Evolutionary conservation across 2,329 filamentous ascomycete species (phyloP).

Genomic region (Arthrobotrys entomopaga): DNA sequence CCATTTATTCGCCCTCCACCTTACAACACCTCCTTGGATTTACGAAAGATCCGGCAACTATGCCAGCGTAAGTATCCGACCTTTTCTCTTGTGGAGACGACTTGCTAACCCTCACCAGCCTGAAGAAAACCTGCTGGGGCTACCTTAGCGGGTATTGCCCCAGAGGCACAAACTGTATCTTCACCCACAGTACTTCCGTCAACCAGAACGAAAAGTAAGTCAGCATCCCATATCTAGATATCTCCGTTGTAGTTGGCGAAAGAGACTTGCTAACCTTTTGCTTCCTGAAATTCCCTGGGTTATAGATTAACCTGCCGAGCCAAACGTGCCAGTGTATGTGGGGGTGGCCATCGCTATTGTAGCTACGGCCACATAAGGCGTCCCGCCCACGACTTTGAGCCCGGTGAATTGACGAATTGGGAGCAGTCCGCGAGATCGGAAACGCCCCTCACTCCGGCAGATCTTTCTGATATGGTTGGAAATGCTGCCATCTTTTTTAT

Average conservation of each 20-base stretch:
- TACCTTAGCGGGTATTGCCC: constrained; percentile 40
- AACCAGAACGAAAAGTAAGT: neutral
- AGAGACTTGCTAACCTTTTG: neutral
- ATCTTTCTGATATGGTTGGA: constrained; percentile 16
- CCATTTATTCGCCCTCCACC: too few species aligned
- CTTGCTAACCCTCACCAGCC: neutral
- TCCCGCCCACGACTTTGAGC: neutral
- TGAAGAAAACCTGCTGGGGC: constrained; percentile 21
- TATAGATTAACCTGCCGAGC: constrained; percentile 23
- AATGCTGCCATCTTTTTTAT: constrained; percentile 12
- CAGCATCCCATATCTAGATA: neutral
- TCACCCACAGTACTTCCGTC: constrained; percentile 7
- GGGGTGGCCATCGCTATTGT: constrained; percentile 23
- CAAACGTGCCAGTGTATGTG: constrained; percentile 23
- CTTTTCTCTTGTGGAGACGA: too few species aligned
- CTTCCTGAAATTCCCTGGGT: too few species aligned
- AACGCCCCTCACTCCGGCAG: neutral
- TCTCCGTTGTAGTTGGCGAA: neutral
- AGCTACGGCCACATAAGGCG: constrained; percentile 22
- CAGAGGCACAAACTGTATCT: constrained; percentile 34
- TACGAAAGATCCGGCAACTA: neutral
- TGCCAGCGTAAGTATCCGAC: neutral
- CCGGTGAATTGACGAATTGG: constrained; percentile 1
- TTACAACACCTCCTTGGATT: too few species aligned
- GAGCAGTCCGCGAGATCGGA: neutral